A percentile compares a stretch with the other conserved stretches of the same genome.
phyloP scores from a whole-genome alignment of 1,284 basidiomycete species.

The Mycosarcoma mackinlayi region DNA sequence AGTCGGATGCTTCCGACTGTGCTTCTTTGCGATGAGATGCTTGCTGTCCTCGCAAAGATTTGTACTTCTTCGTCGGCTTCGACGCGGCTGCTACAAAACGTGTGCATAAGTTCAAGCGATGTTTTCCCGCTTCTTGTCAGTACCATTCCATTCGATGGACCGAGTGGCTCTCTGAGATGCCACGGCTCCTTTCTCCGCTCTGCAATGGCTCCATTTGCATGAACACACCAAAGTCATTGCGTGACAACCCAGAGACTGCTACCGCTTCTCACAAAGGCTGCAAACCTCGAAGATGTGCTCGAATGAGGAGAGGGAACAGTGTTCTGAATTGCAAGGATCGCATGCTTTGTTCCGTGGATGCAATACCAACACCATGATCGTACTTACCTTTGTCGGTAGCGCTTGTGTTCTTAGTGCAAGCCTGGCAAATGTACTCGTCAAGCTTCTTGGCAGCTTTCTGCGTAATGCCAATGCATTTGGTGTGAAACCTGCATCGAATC shows the following conservation, averaged over 20 bases:
- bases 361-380: neutral
- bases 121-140: no score
- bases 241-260: neutral
- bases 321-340: conserved; percentile 2
- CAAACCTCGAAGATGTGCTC: neutral
- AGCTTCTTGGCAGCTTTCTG: conserved; percentile 59
- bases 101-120: neutral
- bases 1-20: neutral
- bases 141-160: neutral
- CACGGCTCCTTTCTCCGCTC: neutral
- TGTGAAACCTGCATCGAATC: conserved; percentile 56
- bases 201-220: neutral
- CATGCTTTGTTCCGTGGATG: neutral
- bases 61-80: conserved; percentile 24
- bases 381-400: conserved; percentile 43
- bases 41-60: conserved; percentile 19
- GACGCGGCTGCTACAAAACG: neutral
- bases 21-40: neutral
- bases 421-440: conserved; percentile 57
- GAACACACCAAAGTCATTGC: neutral
- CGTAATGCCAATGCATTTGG: conserved; percentile 60
- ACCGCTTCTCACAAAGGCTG: conserved; percentile 5
- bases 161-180: neutral
- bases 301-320: neutral
- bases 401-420: conserved; percentile 29